Conservation (phyloP, 352 stramenopile species). For the Globisporangium orthogonon region DNA sequence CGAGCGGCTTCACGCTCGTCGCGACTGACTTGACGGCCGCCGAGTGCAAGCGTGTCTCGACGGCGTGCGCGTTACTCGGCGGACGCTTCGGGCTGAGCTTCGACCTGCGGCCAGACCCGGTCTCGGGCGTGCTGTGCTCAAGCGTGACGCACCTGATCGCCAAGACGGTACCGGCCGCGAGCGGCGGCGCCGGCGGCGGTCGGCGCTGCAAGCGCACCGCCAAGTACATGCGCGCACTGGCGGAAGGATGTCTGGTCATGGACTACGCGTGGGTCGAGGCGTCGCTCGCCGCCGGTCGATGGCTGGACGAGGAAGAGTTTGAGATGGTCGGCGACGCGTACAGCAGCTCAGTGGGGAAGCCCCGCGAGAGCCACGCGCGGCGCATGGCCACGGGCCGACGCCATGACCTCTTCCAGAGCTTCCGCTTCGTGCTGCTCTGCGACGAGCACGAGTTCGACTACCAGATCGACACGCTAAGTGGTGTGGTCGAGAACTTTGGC, state of each 20-base stretch:
- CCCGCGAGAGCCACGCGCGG: constrained; percentile 51
- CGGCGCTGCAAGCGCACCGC: constrained; percentile 73
- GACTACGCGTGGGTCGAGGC: constrained; percentile 73
- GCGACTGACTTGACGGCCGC: constrained; percentile 50
- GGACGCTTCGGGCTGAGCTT: constrained; percentile 73
- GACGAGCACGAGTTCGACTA: constrained; percentile 68
- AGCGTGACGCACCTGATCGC: constrained; percentile 78
- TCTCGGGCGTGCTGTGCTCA: constrained; percentile 30
- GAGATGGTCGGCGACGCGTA: constrained; percentile 83
- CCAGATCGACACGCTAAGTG: constrained; percentile 48
- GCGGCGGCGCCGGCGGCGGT: background rate
- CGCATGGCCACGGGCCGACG: constrained; percentile 38
- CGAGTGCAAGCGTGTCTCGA: constrained; percentile 44
- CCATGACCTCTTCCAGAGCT: constrained; percentile 72
- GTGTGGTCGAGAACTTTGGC: constrained; percentile 66
- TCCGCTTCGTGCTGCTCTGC: constrained; percentile 74
- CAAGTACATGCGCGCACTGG: constrained; percentile 84
- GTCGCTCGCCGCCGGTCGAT: constrained; percentile 49
- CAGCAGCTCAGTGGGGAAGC: constrained; percentile 60
- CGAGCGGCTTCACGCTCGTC: constrained; percentile 40
- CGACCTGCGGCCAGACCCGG: constrained; percentile 44
- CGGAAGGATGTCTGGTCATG: constrained; percentile 66
- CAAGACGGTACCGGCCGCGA: constrained; percentile 31
- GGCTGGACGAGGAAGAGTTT: constrained; percentile 62
- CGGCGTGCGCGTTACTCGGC: constrained; percentile 53